Percentiles rank a stretch among this genome's conserved stretches.
phyloP scores from a whole-genome alignment of 2,329 filamentous ascomycete species.

The Diaporthe capsici region DNA sequence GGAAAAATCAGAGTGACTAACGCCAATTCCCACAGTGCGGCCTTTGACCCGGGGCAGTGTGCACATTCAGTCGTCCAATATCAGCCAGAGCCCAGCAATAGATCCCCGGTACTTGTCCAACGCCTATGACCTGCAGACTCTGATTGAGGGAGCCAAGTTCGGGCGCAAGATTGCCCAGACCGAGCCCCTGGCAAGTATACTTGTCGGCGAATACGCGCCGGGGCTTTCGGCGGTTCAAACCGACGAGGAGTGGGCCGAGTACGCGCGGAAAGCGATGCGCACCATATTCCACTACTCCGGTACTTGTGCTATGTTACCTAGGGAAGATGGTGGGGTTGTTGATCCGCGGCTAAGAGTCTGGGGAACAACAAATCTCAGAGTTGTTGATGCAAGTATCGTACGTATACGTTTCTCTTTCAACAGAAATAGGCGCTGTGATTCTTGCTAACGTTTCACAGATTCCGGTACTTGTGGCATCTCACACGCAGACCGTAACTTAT shows the following conservation, averaged over 20 bases:
- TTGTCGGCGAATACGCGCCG: conserved; percentile 53
- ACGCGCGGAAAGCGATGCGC: neutral
- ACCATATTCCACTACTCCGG: conserved; percentile 54
- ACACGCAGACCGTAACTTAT: conserved; percentile 28
- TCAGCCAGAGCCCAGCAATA: conserved; percentile 51
- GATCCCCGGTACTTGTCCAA: conserved; percentile 51
- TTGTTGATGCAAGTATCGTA: conserved; percentile 56
- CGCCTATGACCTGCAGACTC: conserved; percentile 49
- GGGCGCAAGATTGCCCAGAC: conserved; percentile 50
- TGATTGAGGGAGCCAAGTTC: conserved; percentile 48
- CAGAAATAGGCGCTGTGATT: fast-evolving
- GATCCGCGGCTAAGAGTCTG: conserved; percentile 56
- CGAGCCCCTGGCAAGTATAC: conserved; percentile 50
- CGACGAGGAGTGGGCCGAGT: conserved; percentile 43
- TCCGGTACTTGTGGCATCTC: conserved; percentile 21
- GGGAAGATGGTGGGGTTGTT: conserved; percentile 57
- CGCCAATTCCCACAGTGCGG: conserved; percentile 47
- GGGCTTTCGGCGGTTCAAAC: conserved; percentile 44
- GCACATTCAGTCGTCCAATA: conserved; percentile 53
- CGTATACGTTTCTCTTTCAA: neutral
- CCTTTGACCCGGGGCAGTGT: conserved; percentile 55
- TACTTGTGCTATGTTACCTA: conserved; percentile 58
- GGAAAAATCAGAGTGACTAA: conserved; percentile 39
- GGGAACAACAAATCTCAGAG: conserved; percentile 55
- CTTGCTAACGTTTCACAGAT: neutral